Conservation (phyloP, 2,329 filamentous ascomycete genomes). For the Bipolaris bicolor region DNA sequence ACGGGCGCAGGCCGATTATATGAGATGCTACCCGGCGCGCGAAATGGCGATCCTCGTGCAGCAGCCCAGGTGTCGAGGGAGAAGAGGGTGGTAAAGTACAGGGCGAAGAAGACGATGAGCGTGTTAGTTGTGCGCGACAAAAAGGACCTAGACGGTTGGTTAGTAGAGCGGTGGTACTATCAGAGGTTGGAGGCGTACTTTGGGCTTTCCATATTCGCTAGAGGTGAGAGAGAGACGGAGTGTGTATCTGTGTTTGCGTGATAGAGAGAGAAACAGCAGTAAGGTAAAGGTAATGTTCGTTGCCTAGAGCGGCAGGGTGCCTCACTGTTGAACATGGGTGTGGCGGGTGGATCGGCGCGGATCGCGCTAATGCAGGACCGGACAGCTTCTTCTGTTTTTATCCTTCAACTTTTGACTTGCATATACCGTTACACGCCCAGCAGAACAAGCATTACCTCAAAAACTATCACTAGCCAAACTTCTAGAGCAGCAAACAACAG, state of each 20-base stretch:
- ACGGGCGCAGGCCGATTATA: conserved; percentile 33
- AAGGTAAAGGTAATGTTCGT: background rate
- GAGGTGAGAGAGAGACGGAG: background rate
- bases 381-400: conserved; percentile 4
- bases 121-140: conserved; percentile 23
- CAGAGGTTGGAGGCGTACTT: conserved; percentile 2
- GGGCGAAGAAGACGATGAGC: conserved; percentile 44
- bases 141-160: conserved; percentile 3
- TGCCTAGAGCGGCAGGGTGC: conserved; percentile 2
- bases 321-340: conserved; percentile 12
- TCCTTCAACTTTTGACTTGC: background rate
- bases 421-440: background rate
- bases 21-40: conserved; percentile 28
- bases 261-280: background rate
- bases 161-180: no score
- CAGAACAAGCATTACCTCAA: no score
- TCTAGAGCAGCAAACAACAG: background rate
- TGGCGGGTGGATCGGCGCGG: conserved; percentile 7
- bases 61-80: conserved; percentile 46
- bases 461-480: background rate
- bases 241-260: background rate
- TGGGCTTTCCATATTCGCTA: conserved; percentile 7
- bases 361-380: conserved; percentile 26
- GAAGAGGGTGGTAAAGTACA: conserved; percentile 51
- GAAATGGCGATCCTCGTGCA: conserved; percentile 41